Evolutionary conservation across 495 filamentous ascomycete species (phyloP).

Genomic region (Penicillium goetzii): DNA sequence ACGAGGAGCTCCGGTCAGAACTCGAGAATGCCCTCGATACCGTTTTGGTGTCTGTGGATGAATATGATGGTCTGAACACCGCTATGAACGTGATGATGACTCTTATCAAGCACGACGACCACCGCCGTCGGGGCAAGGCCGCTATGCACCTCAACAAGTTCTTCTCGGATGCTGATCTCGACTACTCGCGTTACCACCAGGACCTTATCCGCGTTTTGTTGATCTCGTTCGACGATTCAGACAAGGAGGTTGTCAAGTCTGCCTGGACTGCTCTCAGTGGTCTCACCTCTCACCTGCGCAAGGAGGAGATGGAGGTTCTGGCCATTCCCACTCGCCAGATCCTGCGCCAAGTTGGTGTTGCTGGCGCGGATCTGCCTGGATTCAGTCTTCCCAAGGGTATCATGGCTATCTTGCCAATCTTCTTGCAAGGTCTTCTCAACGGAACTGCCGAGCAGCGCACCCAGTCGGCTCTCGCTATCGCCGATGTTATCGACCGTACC

Average conservation of each 20-base stretch:
- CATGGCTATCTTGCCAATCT: constrained; percentile 94
- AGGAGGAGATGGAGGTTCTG: constrained; percentile 98
- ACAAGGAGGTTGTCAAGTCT: constrained; percentile 84
- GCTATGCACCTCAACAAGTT: constrained; percentile 84
- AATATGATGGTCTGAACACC: constrained; percentile 91
- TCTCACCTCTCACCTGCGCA: constrained; percentile 84
- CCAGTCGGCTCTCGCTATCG: constrained; percentile 89
- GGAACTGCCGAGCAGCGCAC: constrained; percentile 89
- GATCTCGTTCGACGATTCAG: constrained; percentile 87
- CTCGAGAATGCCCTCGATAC: constrained; percentile 81
- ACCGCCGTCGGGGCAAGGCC: constrained; percentile 76
- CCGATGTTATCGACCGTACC: constrained; percentile 91
- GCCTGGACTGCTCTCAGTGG: constrained; percentile 89
- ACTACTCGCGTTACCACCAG: constrained; percentile 92
- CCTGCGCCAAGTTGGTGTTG: constrained; percentile 82
- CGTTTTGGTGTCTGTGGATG: constrained; percentile 89
- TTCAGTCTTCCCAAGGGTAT: constrained; percentile 97
- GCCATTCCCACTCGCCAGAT: constrained; percentile 83
- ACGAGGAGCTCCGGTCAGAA: constrained; percentile 73
- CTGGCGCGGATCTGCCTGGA: constrained; percentile 82
- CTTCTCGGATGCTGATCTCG: constrained; percentile 78
- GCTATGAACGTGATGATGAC: constrained; percentile 90
- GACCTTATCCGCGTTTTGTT: constrained; percentile 88
- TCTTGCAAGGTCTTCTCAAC: constrained; percentile 96
- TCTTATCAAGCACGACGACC: constrained; percentile 89